phyloP scores from a whole-genome alignment of 129 eudicot species.

The Arctium minus region DNA sequence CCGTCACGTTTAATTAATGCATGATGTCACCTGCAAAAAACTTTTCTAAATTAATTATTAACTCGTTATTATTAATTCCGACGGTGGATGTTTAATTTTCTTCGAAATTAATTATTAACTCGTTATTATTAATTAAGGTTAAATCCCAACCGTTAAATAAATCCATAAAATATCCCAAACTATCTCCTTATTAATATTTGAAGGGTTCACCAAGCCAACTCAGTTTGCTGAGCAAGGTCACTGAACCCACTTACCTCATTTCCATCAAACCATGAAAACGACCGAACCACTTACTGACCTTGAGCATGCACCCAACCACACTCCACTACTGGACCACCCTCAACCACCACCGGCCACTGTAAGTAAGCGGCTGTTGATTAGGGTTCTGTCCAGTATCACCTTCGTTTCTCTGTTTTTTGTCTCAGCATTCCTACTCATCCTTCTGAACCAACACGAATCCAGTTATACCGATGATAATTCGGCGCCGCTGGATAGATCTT shows the following conservation, averaged over 20 bases:
- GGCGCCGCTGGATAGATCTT: slow-evolving; percentile 38
- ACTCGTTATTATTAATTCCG: no score
- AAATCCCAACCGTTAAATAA: not conserved
- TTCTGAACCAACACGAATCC: slow-evolving; percentile 1
- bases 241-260: not conserved
- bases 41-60: no score
- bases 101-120: no score
- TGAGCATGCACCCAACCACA: slow-evolving; percentile 31
- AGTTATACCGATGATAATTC: slow-evolving; percentile 7
- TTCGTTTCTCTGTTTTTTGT: slow-evolving; percentile 17
- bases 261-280: slow-evolving; percentile 21
- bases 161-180: not conserved
- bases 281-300: slow-evolving; percentile 24
- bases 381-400: slow-evolving; percentile 26
- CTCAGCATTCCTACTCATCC: slow-evolving; percentile 14
- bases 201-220: not conserved
- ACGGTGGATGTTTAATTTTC: no score
- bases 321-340: slow-evolving; percentile 36
- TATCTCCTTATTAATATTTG: not conserved
- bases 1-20: no score
- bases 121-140: not conserved
- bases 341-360: slow-evolving; percentile 18
- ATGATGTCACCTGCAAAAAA: no score
- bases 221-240: not conserved
- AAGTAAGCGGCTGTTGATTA: slow-evolving; percentile 9